These are phyloP conservation scores for Tolypocladium ophioglossoides DNA, from an alignment of 2,329 filamentous ascomycete species.

Conservation along the genomic window DNA sequence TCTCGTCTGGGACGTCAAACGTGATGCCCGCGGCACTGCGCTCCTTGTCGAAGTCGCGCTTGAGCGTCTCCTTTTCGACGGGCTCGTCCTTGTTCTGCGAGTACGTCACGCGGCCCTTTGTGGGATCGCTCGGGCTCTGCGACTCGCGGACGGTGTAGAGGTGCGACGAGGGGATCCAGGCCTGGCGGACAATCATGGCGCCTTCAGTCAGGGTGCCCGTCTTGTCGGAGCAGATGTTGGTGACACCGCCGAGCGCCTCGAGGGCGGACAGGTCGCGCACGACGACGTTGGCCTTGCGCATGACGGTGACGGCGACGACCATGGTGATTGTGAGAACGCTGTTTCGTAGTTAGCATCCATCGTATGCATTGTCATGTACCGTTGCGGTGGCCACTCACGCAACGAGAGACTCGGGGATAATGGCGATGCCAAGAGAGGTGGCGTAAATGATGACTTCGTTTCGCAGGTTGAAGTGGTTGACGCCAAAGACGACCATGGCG, in stretches of 20 bases:
- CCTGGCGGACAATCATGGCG: conserved; percentile 59
- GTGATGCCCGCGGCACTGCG: conserved; percentile 49
- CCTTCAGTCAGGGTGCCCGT: conserved; percentile 60
- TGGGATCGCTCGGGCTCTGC: conserved; percentile 51
- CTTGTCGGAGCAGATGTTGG: conserved; percentile 65
- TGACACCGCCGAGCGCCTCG: conserved; percentile 60
- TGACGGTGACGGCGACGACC: conserved; percentile 53
- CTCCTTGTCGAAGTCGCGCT: conserved; percentile 48
- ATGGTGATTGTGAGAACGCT: conserved; percentile 60
- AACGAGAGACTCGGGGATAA: conserved; percentile 55
- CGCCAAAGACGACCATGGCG: conserved; percentile 47
- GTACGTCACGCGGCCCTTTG: conserved; percentile 41
- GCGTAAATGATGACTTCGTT: conserved; percentile 48
- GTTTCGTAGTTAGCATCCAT: conserved; percentile 6
- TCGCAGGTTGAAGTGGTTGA: conserved; percentile 40
- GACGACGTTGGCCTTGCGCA: conserved; percentile 54
- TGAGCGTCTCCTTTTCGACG: conserved; percentile 25
- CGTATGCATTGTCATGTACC: too few relatives aligned
- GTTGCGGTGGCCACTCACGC: conserved; percentile 29
- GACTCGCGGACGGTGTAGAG: conserved; percentile 52
- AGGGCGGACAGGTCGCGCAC: conserved; percentile 56
- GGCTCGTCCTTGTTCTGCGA: conserved; percentile 24
- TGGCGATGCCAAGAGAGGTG: conserved; percentile 48
- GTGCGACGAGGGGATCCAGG: conserved; percentile 49
- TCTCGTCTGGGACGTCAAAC: conserved; percentile 52